These are phyloP conservation scores for Cymodocea nodosa DNA, from an alignment of 116 monocot species.

Conservation along the genomic window DNA sequence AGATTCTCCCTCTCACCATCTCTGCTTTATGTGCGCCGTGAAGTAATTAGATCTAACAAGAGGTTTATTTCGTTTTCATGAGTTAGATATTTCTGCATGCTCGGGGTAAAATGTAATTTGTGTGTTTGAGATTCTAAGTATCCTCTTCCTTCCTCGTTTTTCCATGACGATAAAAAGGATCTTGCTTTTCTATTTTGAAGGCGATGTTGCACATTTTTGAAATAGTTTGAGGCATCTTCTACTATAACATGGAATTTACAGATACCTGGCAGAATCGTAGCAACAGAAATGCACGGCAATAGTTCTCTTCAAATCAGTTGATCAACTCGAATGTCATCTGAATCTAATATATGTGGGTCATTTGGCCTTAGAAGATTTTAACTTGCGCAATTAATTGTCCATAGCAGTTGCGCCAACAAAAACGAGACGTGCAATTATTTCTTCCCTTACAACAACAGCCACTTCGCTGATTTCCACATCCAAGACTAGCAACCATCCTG, in stretches of 20 bases:
- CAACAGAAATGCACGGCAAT: background rate
- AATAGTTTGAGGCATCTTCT: background rate
- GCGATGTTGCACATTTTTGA: too few species aligned
- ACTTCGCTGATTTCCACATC: conserved; percentile 4
- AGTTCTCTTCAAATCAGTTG: conserved; percentile 5
- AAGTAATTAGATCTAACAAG: too few species aligned
- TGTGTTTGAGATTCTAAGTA: background rate
- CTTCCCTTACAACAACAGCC: conserved; percentile 3
- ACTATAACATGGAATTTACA: background rate
- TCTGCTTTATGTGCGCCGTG: too few species aligned
- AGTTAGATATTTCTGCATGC: background rate
- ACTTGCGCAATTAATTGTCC: background rate
- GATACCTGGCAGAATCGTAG: background rate
- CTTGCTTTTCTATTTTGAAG: background rate
- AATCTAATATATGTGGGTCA: too few species aligned
- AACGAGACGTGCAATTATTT: conserved; percentile 35
- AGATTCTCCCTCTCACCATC: too few species aligned
- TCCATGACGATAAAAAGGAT: background rate
- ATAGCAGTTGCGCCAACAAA: conserved; percentile 23
- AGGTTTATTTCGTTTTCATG: too few species aligned
- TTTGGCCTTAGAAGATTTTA: too few species aligned
- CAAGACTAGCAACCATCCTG: background rate
- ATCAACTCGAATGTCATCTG: background rate
- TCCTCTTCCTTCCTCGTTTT: background rate
- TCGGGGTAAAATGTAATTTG: background rate